Conservation (phyloP, 768 basidiomycete genomes). For the Mycena olivaceomarginata region DNA sequence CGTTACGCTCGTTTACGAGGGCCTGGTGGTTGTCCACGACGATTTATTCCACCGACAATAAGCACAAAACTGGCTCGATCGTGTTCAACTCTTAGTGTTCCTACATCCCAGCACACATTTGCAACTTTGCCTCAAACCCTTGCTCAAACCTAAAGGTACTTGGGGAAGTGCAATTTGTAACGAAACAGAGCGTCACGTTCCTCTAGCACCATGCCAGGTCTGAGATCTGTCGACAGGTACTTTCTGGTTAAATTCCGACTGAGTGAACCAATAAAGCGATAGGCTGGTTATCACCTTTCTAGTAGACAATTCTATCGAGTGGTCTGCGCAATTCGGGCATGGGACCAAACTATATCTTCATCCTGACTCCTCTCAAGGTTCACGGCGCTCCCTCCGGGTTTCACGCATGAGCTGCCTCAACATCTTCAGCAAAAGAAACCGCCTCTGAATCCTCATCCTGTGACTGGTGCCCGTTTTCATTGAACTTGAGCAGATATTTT, state of each 20-base stretch:
- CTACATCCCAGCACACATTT: no score
- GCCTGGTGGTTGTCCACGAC: no score
- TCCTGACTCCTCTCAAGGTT: constrained; percentile 69
- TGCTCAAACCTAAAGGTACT: no score
- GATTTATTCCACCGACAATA: no score
- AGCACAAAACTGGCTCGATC: no score
- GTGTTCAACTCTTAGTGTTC: no score
- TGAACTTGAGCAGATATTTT: constrained; percentile 48
- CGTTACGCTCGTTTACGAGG: no score
- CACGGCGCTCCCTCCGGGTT: constrained; percentile 86
- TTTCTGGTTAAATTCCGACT: neutral
- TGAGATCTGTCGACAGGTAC: constrained; percentile 55
- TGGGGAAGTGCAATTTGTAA: no score
- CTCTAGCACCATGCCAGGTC: neutral
- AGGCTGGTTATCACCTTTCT: constrained; percentile 74
- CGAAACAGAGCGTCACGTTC: no score
- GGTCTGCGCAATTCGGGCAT: constrained; percentile 60
- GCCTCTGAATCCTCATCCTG: constrained; percentile 44
- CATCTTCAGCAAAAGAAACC: constrained; percentile 74
- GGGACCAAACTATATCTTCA: neutral
- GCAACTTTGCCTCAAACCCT: no score
- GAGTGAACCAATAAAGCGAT: neutral
- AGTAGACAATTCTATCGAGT: constrained; percentile 89
- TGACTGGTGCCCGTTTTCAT: constrained; percentile 45
- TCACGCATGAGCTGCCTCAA: constrained; percentile 80